These are phyloP conservation scores for Sugiyamaella grinbergsii DNA, from an alignment of 1,139 yeast genomes.

Conservation along the genomic window DNA sequence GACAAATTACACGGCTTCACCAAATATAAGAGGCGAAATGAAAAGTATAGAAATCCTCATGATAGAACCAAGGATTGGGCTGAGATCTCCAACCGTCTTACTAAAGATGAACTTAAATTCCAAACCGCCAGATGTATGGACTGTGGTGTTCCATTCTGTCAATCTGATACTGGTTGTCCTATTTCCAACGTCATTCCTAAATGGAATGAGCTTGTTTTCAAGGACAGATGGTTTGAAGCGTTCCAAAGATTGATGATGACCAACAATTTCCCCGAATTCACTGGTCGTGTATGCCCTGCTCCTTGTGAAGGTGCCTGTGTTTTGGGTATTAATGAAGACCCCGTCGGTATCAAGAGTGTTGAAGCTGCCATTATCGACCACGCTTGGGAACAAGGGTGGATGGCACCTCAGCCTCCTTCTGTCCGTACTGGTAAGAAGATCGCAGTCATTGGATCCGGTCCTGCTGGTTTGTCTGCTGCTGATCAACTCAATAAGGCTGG, in stretches of 20 bases:
- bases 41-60: conserved; percentile 77
- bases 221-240: conserved; percentile 95
- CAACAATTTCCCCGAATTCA: conserved; percentile 97
- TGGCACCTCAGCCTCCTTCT: conserved; percentile 77
- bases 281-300: conserved; percentile 98
- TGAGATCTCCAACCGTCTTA: conserved; percentile 79
- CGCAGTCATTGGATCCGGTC: conserved; percentile 95
- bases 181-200: conserved; percentile 95
- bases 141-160: conserved; percentile 99
- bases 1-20: conserved; percentile 90
- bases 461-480: conserved; percentile 94
- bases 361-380: conserved; percentile 96
- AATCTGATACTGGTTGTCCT: conserved; percentile 97
- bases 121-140: conserved; percentile 99
- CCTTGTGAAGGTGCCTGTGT: conserved; percentile 99
- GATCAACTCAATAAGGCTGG: conserved; percentile 97
- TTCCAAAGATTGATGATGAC: conserved; percentile 91
- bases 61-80: conserved; percentile 88
- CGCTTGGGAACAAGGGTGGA: conserved; percentile 97
- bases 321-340: conserved; percentile 88
- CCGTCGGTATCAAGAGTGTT: conserved; percentile 94
- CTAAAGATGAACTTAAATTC: conserved; percentile 80
- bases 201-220: conserved; percentile 95
- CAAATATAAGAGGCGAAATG: conserved; percentile 88
- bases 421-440: conserved; percentile 80